Evolutionary conservation across 768 basidiomycete species (phyloP).

Genomic region (Chiua virens): DNA sequence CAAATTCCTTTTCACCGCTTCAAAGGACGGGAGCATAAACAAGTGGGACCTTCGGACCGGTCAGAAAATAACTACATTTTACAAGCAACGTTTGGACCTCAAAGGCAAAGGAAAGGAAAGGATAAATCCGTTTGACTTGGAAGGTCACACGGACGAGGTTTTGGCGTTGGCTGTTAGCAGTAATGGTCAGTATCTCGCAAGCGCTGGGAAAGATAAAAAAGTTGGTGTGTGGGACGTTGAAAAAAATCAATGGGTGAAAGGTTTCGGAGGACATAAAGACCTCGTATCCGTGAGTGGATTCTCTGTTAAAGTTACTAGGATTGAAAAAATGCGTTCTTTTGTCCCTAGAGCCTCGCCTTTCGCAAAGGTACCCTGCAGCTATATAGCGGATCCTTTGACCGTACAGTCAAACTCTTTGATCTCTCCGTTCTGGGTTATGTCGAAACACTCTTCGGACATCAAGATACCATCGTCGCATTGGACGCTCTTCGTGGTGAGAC

Average conservation of each 20-base stretch:
- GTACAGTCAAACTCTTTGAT: conserved; percentile 89
- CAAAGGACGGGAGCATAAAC: conserved; percentile 88
- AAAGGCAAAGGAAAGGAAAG: conserved; percentile 61
- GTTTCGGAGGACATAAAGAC: conserved; percentile 78
- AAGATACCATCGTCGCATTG: conserved; percentile 77
- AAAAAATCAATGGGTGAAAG: conserved; percentile 72
- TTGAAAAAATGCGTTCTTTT: neutral
- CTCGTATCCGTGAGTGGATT: conserved; percentile 58
- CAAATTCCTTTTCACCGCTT: conserved; percentile 78
- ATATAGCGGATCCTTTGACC: conserved; percentile 79
- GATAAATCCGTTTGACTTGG: conserved; percentile 43
- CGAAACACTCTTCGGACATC: conserved; percentile 96
- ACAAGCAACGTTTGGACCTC: conserved; percentile 53
- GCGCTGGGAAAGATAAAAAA: conserved; percentile 80
- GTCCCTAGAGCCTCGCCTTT: conserved; percentile 63
- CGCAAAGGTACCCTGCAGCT: conserved; percentile 70
- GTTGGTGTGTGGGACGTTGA: conserved; percentile 87
- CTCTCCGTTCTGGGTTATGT: conserved; percentile 84
- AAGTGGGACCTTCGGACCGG: conserved; percentile 80
- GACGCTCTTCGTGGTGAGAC: conserved; percentile 83
- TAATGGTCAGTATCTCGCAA: conserved; percentile 84
- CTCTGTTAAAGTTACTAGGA: conserved; percentile 26
- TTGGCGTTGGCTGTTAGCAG: conserved; percentile 79
- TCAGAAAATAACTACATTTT: conserved; percentile 54
- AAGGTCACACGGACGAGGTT: conserved; percentile 88